These are phyloP conservation scores for Ceratocystiopsis sp. DNA, from an alignment of 2,329 filamentous ascomycete genomes.

Conservation along the genomic window DNA sequence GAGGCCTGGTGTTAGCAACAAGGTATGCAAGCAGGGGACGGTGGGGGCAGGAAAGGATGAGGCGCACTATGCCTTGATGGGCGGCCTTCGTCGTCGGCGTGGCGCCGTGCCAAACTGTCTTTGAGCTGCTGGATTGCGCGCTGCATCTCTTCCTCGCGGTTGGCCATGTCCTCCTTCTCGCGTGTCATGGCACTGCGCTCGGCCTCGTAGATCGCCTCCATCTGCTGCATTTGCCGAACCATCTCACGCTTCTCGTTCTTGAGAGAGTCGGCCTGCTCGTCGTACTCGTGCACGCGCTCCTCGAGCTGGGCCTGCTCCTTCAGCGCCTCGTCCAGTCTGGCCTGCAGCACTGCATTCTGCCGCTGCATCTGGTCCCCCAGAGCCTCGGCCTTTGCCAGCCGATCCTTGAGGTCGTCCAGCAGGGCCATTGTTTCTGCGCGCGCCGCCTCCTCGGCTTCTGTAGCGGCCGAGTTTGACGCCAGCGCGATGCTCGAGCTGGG, in stretches of 20 bases:
- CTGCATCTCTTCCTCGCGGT: slow-evolving; percentile 80
- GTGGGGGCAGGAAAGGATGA: too few species aligned
- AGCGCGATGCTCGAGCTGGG: not conserved
- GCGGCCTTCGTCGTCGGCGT: slow-evolving; percentile 41
- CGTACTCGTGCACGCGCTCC: slow-evolving; percentile 72
- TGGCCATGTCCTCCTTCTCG: slow-evolving; percentile 77
- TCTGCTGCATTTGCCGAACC: slow-evolving; percentile 68
- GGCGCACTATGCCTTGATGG: slow-evolving; percentile 37
- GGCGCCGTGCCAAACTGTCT: slow-evolving; percentile 64
- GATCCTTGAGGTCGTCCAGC: slow-evolving; percentile 70
- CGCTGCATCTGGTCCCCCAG: slow-evolving; percentile 66
- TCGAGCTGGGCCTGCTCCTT: slow-evolving; percentile 73
- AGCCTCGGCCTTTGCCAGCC: slow-evolving; percentile 64
- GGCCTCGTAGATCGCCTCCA: slow-evolving; percentile 83
- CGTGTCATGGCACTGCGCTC: slow-evolving; percentile 76
- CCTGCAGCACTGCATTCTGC: slow-evolving; percentile 70
- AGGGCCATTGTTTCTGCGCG: slow-evolving; percentile 63
- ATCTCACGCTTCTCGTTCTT: slow-evolving; percentile 75
- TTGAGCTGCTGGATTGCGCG: slow-evolving; percentile 80
- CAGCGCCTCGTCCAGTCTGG: slow-evolving; percentile 71
- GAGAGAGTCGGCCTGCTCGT: slow-evolving; percentile 65
- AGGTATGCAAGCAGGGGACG: too few species aligned
- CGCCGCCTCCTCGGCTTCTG: slow-evolving; percentile 48
- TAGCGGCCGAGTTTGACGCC: slow-evolving; percentile 2
- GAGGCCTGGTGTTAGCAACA: not conserved